Evolutionary conservation across 352 stramenopile genomes (phyloP), one percentile per base, ranked within the genome.

Genomic region (Pythium rhizo-oryzae): DNA sequence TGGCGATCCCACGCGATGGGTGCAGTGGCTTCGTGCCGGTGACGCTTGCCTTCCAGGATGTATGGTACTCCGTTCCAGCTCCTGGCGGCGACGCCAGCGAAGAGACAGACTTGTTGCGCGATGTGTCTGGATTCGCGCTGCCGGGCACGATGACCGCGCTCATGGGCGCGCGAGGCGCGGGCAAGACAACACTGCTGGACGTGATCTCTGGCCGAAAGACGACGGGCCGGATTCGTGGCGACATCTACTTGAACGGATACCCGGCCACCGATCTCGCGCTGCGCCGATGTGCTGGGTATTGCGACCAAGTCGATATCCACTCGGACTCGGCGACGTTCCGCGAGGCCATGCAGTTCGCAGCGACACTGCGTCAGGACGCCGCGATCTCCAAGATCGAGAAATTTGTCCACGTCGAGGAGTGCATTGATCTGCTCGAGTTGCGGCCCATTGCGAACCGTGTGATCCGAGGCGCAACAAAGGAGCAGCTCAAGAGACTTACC

Each of bases 181-280:
- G 91, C 9, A 97, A 98, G 72, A 97, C 92, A 8, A 98, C 93
- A 2, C 74, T 98, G 8, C 82, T 97, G 63, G 91, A 98, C 78
- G 90, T 98, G 8, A 90, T 98, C 49, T 84, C 92, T 3, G 73
- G 93, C 21, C 78, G 93, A 47, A 98, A 97, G 71, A 86, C 75
- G 19, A 79, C 74, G 23, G 92, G 92, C 24, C 70, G 60, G 18
- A 70, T 89, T 35, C 71, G 65, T 11, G 87, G 87, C n/a, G 57
- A 90, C 0, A 74, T 93, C 15, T 64, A 80, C 18, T 68, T 69
- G 16, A 85, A 81, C 44, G 75, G 75, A 1, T 71, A 77, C 46
- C 51, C 62, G 19, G 69, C 72, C 19, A 70, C 59, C 0, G 61
- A 67, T 6, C 37, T 77, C 8, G 70, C 68, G 2, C 66, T 81